Conservation (phyloP, 306 rosid genomes). For the Delonix regia region DNA sequence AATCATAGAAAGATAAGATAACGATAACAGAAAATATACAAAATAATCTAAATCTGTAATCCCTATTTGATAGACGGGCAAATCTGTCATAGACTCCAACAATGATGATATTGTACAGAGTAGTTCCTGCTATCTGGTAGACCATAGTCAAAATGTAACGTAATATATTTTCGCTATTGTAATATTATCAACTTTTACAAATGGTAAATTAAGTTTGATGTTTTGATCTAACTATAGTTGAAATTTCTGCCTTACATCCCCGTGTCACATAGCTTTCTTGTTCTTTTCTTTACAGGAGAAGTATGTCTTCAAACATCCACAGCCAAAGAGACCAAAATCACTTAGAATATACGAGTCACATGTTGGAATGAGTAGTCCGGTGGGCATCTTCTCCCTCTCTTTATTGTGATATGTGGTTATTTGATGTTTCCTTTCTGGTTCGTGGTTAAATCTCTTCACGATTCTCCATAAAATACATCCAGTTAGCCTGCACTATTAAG, state of each 20-base stretch:
- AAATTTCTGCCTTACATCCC: constrained; percentile 21
- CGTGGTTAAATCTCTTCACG: not conserved
- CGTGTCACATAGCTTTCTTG: constrained; percentile 16
- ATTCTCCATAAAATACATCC: no score
- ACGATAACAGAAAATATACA: no score
- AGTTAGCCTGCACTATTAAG: no score
- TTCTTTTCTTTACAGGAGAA: constrained; percentile 62
- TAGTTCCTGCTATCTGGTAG: constrained; percentile 32
- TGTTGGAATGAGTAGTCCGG: constrained; percentile 97
- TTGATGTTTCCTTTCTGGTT: not conserved
- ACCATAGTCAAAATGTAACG: not conserved
- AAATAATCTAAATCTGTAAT: no score
- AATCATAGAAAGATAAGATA: no score
- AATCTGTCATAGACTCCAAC: no score
- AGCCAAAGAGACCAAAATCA: constrained; percentile 87
- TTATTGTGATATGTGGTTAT: constrained; percentile 34
- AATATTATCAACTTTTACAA: constrained; percentile 17
- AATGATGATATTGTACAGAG: not conserved
- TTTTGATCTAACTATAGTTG: not conserved
- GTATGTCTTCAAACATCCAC: constrained; percentile 78
- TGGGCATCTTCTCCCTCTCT: constrained; percentile 43
- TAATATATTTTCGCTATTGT: constrained; percentile 13
- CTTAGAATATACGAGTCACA: constrained; percentile 93
- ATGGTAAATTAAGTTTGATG: not conserved
- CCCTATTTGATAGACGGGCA: no score